Evolutionary conservation across 768 basidiomycete species (phyloP).

Genomic region (Rhodosporidiobolus sp.): DNA sequence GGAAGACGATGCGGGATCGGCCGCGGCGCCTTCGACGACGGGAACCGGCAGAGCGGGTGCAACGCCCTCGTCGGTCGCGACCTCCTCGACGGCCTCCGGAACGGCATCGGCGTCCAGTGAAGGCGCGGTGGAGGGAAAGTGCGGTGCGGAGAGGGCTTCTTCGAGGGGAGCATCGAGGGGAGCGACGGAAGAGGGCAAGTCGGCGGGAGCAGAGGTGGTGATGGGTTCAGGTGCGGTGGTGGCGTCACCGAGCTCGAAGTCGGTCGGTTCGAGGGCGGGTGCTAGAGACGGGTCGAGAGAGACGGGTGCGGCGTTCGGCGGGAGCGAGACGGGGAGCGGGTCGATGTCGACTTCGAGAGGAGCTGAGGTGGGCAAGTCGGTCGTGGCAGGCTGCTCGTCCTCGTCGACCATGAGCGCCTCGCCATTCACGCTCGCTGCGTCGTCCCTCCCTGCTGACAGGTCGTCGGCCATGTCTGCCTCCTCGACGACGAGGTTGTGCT

Average conservation of each 20-base stretch:
- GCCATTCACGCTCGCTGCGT: neutral
- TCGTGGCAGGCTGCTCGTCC: neutral
- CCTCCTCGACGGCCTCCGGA: neutral
- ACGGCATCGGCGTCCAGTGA: too few species aligned
- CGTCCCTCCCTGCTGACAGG: neutral
- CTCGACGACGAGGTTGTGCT: neutral
- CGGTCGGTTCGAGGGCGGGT: neutral
- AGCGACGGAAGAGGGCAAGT: neutral
- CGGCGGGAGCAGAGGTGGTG: neutral
- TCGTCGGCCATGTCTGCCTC: slow-evolving; percentile 9
- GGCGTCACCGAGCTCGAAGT: neutral
- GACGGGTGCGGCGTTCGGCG: neutral
- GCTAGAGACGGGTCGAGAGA: neutral
- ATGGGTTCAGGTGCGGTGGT: too few species aligned
- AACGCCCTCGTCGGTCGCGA: neutral
- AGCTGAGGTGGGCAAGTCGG: neutral
- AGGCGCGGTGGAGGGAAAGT: slow-evolving; percentile 2
- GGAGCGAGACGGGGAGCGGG: neutral
- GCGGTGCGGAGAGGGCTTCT: slow-evolving; percentile 3
- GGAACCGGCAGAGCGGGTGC: neutral
- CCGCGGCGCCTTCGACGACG: neutral
- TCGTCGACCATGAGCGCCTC: neutral
- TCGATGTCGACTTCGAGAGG: neutral
- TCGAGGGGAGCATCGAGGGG: neutral
- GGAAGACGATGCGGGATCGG: neutral